Evolutionary conservation across 1,284 basidiomycete species (phyloP), one percentile per base, ranked within the genome.

Genomic region (Boletus sp.): DNA sequence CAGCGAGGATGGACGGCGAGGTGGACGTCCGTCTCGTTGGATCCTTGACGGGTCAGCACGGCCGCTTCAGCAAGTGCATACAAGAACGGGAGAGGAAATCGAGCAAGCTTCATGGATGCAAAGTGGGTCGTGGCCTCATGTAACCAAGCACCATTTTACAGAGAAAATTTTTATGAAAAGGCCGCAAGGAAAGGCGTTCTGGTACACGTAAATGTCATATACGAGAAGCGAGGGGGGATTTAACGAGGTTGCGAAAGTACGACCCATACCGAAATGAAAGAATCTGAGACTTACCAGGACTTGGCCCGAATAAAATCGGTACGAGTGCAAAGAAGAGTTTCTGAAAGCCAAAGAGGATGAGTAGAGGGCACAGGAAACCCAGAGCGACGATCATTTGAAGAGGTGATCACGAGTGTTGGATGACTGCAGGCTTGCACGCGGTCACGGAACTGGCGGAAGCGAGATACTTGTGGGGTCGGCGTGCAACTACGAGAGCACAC

Each of bases 1-100:
- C 75, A 77, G 5, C 58, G 60, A 7, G 75, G 75, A 34, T 57
- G 57, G 10, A 77, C 65, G 13, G 70, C 73, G 14, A 77, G 66
- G 33, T 69, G 68, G 13, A 76, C 69, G 8, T 56, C 57, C 2
- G 47, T 30, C 26, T 56, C 54, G 32, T 64, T 51, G 14, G 45
- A 26, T 8, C 35, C 64, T 67, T 53, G 50, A 47, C 30, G 29
- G 16, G 16, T 17, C 2, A 41, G 32, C 10, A 45, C 3, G 4
- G 14, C 20, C 8, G 29, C 36, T 44, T 63, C 30, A 67, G 59
- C 23, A n/a, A 47, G 34, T 13, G 43, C 3, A 25, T 2, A 2
- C 8, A 38, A 32, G 6, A 50, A n/a, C 9, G 25, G 20, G 30
- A 52, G 29, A 37, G 19, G 48, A 51, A 46, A 32, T 6, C 1